Evolutionary conservation across 331 rosid genomes (phyloP).

Genomic region (Acacia pycnantha): DNA sequence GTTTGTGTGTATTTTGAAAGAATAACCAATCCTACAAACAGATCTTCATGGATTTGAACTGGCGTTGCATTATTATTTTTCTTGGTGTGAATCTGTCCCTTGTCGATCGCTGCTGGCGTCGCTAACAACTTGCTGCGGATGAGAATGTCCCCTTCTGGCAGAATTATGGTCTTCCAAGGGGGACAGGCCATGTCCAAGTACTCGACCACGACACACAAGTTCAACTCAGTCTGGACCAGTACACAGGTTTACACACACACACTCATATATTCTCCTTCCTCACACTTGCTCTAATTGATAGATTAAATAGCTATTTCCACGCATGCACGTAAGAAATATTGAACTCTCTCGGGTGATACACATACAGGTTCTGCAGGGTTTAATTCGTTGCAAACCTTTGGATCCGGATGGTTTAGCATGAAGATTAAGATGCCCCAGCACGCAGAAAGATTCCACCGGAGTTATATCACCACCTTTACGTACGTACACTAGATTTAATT

Average conservation of each 20-base stretch:
- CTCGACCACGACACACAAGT: background rate
- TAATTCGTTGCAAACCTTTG: background rate
- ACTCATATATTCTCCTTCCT: background rate
- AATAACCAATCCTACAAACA: too few relatives aligned
- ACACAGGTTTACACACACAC: background rate
- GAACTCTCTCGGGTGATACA: background rate
- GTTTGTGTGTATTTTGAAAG: too few relatives aligned
- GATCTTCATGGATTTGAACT: background rate
- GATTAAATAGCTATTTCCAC: background rate
- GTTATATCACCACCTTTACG: constrained; percentile 25
- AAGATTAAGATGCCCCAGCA: constrained; percentile 19
- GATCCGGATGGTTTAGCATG: constrained; percentile 29
- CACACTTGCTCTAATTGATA: background rate
- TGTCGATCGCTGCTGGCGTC: background rate
- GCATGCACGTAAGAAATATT: background rate
- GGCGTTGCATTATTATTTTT: background rate
- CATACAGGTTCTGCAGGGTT: constrained; percentile 17
- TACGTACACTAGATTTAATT: background rate
- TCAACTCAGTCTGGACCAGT: constrained; percentile 11
- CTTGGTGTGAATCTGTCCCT: background rate
- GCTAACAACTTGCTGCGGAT: background rate
- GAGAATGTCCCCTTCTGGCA: background rate
- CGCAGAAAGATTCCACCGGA: constrained; percentile 8
- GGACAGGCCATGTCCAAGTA: background rate
- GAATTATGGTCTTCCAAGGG: constrained; percentile 11